phyloP scores from a whole-genome alignment of 345 rosid genomes.

The Salix suchowensis region DNA sequence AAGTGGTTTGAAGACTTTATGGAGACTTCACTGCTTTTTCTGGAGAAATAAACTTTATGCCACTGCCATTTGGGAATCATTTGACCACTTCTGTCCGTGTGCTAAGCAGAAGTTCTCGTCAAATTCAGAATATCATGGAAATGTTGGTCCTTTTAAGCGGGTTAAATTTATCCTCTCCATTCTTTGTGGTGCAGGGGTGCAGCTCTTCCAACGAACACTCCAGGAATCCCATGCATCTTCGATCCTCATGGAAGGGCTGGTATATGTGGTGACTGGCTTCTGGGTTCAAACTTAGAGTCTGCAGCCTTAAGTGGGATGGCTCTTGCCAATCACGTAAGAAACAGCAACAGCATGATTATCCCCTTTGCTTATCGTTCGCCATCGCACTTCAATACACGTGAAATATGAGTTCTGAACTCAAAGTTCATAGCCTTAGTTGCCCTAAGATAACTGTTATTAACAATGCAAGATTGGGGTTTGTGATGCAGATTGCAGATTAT shows the following conservation, averaged over 20 bases:
- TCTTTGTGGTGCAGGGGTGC: slow-evolving; percentile 63
- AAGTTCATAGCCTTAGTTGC: background rate
- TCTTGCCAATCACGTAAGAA: slow-evolving; percentile 66
- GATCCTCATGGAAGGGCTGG: slow-evolving; percentile 92
- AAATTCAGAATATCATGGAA: background rate
- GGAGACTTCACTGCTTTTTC: no score
- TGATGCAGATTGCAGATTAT: slow-evolving; percentile 63
- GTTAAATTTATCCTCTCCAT: background rate
- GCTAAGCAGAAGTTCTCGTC: no score
- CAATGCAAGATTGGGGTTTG: background rate
- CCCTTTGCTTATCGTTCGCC: background rate
- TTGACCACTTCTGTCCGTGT: no score
- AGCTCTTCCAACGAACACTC: slow-evolving; percentile 78
- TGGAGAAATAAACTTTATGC: no score
- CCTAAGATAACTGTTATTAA: background rate
- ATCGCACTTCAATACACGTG: background rate
- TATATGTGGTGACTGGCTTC: slow-evolving; percentile 89
- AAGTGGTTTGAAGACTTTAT: no score
- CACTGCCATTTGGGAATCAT: no score
- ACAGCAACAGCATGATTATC: background rate
- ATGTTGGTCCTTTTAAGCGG: background rate
- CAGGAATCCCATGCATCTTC: slow-evolving; percentile 65
- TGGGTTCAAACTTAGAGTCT: slow-evolving; percentile 78
- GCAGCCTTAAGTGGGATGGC: slow-evolving; percentile 89
- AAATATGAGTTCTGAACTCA: background rate